Evolutionary conservation across 495 filamentous ascomycete genomes (phyloP), one percentile per base, ranked within the genome.

Genomic region (Hyaloscypha bicolor): DNA sequence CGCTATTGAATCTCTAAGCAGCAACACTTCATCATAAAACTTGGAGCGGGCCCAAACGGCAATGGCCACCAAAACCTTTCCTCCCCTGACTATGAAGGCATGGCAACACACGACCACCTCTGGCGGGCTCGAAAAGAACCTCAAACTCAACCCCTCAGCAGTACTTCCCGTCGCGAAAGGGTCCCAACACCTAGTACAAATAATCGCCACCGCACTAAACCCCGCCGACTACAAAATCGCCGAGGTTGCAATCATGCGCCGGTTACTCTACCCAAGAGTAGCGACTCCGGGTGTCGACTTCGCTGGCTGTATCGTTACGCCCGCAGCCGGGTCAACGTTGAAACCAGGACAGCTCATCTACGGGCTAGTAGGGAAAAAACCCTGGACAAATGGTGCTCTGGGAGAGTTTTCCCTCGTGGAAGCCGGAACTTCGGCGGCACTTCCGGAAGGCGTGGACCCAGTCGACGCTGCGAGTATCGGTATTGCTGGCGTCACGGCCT

Each of bases 141-240:
- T 91, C 64, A 68, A 75, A 6, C 76, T 89, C 56, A 76, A 80
- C 67, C n/a, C 75, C 4, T 65, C 76, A 16, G 80, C 81, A 33
- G 80, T 84, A 4, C 60, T 72, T 14, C 69, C 72, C 6, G 68
- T 74, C 6, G 77, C 82, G 1, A 74, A 74, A 1, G 68, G 76
- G 19, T 74, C 82, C 65, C 75, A 86, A 65, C 64, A 87, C 33
- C 83, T 92, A 30, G 76, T 92, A 55, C 76, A 84, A 58, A 84
- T 91, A 8, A 71, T 86, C 60, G 74, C 80, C 59, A 77, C 79
- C 12, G 74, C 83, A 19, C 75, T 92, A 59, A 93, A 93, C 76
- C 90, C 90, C 2, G 85, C 85, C 33, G 90, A 93, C 81, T 87
- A 87, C 85, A 92, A 92, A 74, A 67, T 85, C 21, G 81, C 86